Base-by-base conservation (phyloP, 2,329 filamentous ascomycete species). In the Stenocarpella maydis region DNA sequence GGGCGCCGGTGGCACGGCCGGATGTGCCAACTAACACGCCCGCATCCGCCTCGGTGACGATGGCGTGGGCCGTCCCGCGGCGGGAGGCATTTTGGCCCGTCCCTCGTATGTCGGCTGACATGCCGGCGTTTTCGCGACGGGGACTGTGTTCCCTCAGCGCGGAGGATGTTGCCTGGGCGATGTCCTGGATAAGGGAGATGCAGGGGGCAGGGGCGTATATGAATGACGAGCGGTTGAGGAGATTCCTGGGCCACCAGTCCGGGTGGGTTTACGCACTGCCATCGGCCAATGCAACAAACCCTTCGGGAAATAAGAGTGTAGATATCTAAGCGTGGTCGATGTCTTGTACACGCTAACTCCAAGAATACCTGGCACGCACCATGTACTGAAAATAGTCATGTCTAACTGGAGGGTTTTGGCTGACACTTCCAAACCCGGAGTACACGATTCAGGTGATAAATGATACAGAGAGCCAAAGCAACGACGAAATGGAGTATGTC, bases 11-110 rank as follows among this genome's bases (percentile, higher is more conserved):
- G 31, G 4, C 4, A 4, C 9, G 9, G 9, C 31, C 4, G 31
- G 31, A 9, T 34, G 31, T 34, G 31, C 31, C 31, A 34, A 34
- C 31, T 34, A 34, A 4, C 31, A 34, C 31, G 31, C 9, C 31
- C 31, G 31, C 26, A 73, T 74, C 67, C 72, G 72, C 55, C 73
- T 74, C 66, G 37, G 63, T 28, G 68, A 73, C 52, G 71, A 64
- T 64, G 28, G 17, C 43, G 26, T 28, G 43, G 4, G 26, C 37
- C 15, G 60, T 64, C 4, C 43, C 43, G 5, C 10, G 15, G 17
- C 2, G 41, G 2, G 43, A 64, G 5, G 43, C 28, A 7, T n/a
- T 47, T 47, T 26, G 26, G 19, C 19, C 43, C 10, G 4, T 37
- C 17, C 24, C n/a, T 63, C n/a, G n/a, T n/a, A 26, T 31, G 2